Evolutionary conservation across 2,329 filamentous ascomycete species (phyloP).

Genomic region (Penicillium frequentans): DNA sequence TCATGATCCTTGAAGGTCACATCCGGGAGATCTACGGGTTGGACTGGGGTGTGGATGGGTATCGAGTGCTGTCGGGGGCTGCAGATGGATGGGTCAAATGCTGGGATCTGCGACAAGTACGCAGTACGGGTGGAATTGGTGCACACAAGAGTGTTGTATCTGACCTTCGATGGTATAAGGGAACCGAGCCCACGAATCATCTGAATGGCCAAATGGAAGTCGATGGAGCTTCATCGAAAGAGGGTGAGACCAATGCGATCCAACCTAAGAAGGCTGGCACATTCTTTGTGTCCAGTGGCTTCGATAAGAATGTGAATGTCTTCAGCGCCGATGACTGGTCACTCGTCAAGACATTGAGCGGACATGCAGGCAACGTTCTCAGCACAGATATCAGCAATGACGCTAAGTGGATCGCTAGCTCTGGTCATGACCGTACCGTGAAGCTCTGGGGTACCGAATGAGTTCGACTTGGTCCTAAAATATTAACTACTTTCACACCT

Average conservation of each 20-base stretch:
- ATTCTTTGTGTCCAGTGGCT: slow-evolving; percentile 86
- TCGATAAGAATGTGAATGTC: slow-evolving; percentile 92
- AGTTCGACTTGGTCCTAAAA: not conserved
- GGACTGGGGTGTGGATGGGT: slow-evolving; percentile 88
- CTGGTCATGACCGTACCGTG: slow-evolving; percentile 89
- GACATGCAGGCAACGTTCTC: slow-evolving; percentile 88
- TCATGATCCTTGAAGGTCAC: slow-evolving; percentile 92
- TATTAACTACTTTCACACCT: not conserved
- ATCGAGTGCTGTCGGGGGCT: slow-evolving; percentile 88
- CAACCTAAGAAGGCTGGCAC: slow-evolving; percentile 83
- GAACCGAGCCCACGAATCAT: slow-evolving; percentile 68
- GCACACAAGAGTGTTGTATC: slow-evolving; percentile 90
- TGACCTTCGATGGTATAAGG: slow-evolving; percentile 92
- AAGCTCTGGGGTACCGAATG: slow-evolving; percentile 95
- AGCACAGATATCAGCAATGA: slow-evolving; percentile 86
- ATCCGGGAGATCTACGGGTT: slow-evolving; percentile 91
- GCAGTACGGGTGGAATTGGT: slow-evolving; percentile 78
- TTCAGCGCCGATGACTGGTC: slow-evolving; percentile 98
- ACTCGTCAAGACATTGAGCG: slow-evolving; percentile 79
- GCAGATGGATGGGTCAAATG: slow-evolving; percentile 96
- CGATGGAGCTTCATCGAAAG: slow-evolving; percentile 20
- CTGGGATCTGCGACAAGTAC: slow-evolving; percentile 92
- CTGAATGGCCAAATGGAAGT: slow-evolving; percentile 59
- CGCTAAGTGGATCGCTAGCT: slow-evolving; percentile 89
- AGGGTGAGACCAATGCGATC: slow-evolving; percentile 34